phyloP scores from a whole-genome alignment of 1,284 basidiomycete species.

The Puccinia novopanici region DNA sequence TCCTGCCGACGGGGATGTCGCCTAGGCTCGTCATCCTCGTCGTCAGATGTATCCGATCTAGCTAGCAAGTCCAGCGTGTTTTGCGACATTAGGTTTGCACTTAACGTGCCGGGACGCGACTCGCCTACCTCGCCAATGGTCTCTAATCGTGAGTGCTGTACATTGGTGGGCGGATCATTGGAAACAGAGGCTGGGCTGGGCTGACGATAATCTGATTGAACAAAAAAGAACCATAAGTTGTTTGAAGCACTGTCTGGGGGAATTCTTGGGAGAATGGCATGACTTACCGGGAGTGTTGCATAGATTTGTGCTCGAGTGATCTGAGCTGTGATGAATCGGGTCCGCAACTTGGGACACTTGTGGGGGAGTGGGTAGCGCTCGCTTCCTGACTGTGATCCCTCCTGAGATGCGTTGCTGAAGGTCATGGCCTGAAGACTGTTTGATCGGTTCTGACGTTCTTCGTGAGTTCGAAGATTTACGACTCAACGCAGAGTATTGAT shows the following conservation, averaged over 20 bases:
- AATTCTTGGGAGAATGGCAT: too few species aligned
- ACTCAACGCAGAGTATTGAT: not conserved
- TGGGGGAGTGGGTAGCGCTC: constrained; percentile 44
- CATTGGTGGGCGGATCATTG: not conserved
- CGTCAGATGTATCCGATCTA: not conserved
- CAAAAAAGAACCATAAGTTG: not conserved
- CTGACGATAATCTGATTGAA: constrained; percentile 16
- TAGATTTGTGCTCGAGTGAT: not conserved
- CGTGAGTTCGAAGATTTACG: constrained; percentile 15
- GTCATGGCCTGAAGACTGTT: not conserved
- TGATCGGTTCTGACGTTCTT: constrained; percentile 39
- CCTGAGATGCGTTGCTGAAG: not conserved
- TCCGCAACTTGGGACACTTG: not conserved
- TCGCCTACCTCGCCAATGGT: constrained; percentile 58
- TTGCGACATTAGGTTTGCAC: constrained; percentile 23
- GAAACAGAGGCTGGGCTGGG: not conserved
- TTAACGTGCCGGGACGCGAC: constrained; percentile 55
- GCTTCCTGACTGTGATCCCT: constrained; percentile 4
- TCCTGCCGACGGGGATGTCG: not conserved
- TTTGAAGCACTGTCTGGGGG: not conserved
- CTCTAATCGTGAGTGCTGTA: constrained; percentile 52
- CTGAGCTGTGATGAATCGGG: not conserved
- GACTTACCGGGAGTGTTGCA: not conserved
- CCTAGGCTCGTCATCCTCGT: not conserved
- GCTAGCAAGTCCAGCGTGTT: constrained; percentile 16